A percentile compares a stretch with the other conserved stretches of the same genome.
phyloP scores from a whole-genome alignment of 371 early-diverging fungal species.

The Vairimorpha necatrix region DNA sequence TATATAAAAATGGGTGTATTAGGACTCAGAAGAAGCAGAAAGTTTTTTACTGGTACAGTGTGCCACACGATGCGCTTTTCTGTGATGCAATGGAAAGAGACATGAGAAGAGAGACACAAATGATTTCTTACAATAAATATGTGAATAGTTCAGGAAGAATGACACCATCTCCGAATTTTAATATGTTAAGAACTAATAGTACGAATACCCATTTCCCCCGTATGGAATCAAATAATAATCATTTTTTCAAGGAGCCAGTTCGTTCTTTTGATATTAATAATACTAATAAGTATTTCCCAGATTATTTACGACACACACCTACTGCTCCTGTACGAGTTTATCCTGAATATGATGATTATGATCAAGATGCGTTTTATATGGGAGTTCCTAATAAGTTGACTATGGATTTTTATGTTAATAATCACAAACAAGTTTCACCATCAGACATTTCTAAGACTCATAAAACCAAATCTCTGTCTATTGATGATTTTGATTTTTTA shows the following conservation, averaged over 20 bases:
- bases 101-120: slow-evolving; percentile 75
- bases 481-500: slow-evolving; percentile 36
- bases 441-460: not conserved
- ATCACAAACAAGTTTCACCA: slow-evolving; percentile 2
- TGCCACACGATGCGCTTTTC: slow-evolving; percentile 87
- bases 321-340: not conserved
- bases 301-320: not conserved
- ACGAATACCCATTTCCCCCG: not conserved
- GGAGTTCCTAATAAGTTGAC: not conserved
- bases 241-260: not conserved
- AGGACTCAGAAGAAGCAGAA: slow-evolving; percentile 97
- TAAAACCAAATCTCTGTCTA: not conserved
- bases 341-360: not conserved
- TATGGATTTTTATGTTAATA: not conserved
- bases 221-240: not conserved
- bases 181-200: not conserved
- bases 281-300: not conserved
- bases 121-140: slow-evolving; percentile 64
- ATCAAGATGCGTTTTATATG: slow-evolving; percentile 4
- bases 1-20: slow-evolving; percentile 93
- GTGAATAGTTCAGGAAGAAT: slow-evolving; percentile 22
- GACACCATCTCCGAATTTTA: slow-evolving; percentile 9
- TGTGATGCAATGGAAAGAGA: slow-evolving; percentile 95
- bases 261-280: not conserved
- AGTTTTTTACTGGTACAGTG: slow-evolving; percentile 95